Conservation (phyloP, 2,329 filamentous ascomycete species). For the Fusarium oligoseptatum region DNA sequence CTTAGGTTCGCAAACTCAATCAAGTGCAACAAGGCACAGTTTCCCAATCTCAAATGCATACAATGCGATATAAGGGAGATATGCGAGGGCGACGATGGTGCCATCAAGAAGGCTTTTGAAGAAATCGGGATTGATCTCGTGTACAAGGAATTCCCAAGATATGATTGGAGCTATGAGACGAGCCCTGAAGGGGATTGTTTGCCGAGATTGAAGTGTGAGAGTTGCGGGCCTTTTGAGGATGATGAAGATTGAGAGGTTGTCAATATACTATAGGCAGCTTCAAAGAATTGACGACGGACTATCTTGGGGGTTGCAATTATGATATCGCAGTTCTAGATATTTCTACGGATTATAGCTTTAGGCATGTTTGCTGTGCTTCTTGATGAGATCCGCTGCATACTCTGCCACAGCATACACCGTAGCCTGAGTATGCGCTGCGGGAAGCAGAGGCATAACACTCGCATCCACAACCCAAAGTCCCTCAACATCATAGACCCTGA, state of each 20-base stretch:
- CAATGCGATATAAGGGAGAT: background rate
- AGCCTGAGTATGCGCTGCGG: slow-evolving; percentile 27
- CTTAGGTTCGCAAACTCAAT: background rate
- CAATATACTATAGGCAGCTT: too few relatives aligned
- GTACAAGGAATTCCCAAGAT: background rate
- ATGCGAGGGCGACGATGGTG: background rate
- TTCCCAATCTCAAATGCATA: background rate
- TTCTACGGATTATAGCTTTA: background rate
- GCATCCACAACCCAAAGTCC: slow-evolving; percentile 37
- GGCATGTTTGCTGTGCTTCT: background rate
- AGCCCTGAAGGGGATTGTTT: background rate
- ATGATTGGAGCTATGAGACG: background rate
- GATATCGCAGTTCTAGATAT: too few relatives aligned
- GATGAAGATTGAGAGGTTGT: too few relatives aligned
- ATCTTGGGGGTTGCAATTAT: too few relatives aligned
- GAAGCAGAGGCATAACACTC: slow-evolving; percentile 33
- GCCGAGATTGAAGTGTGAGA: background rate
- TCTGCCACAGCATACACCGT: slow-evolving; percentile 38
- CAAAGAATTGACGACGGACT: too few relatives aligned
- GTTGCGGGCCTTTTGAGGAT: too few relatives aligned
- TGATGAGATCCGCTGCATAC: slow-evolving; percentile 27
- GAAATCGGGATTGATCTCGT: background rate
- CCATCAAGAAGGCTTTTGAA: background rate
- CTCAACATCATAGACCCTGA: slow-evolving; percentile 59
- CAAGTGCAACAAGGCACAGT: background rate